Percentiles rank a stretch among this genome's conserved stretches.
Conservation (phyloP, 371 early-diverging fungal species). For the Apophysomyces elegans region DNA sequence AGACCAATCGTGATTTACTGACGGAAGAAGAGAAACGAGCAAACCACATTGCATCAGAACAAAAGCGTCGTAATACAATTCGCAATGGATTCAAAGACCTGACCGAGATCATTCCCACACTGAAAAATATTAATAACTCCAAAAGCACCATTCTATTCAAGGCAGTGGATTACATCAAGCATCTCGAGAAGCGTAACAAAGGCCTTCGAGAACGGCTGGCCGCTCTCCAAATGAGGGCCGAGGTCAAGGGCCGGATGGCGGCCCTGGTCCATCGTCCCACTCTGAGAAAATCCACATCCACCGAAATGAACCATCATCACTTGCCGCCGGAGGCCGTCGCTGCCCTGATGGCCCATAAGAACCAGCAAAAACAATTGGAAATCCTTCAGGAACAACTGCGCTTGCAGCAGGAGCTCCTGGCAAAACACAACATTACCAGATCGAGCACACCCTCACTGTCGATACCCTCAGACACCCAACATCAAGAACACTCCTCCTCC, state of each 20-base stretch:
- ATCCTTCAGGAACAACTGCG: constrained; percentile 45
- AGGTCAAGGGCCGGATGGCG: constrained; percentile 38
- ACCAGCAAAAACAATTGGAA: constrained; percentile 45
- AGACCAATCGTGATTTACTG: constrained; percentile 6
- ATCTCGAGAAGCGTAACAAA: constrained; percentile 54
- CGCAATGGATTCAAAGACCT: constrained; percentile 80
- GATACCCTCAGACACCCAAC: constrained; percentile 12
- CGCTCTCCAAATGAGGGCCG: constrained; percentile 54
- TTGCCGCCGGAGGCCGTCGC: constrained; percentile 31
- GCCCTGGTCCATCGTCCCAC: constrained; percentile 7
- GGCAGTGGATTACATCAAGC: constrained; percentile 51
- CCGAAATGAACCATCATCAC: constrained; percentile 6
- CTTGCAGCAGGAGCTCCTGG: constrained; percentile 39
- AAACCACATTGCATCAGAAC: constrained; percentile 90
- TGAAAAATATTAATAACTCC: constrained; percentile 58
- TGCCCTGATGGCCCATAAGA: constrained; percentile 50
- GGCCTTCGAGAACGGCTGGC: constrained; percentile 58
- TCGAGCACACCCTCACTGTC: constrained; percentile 15
- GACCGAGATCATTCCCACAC: constrained; percentile 77
- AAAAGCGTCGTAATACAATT: constrained; percentile 85
- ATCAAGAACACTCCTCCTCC: not conserved
- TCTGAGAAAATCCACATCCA: constrained; percentile 4
- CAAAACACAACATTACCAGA: constrained; percentile 24
- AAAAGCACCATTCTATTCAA: constrained; percentile 57
- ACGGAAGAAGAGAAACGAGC: constrained; percentile 72